These are phyloP conservation scores for Amylostereum chailletii DNA, from an alignment of 1,284 basidiomycete species.

Conservation along the genomic window DNA sequence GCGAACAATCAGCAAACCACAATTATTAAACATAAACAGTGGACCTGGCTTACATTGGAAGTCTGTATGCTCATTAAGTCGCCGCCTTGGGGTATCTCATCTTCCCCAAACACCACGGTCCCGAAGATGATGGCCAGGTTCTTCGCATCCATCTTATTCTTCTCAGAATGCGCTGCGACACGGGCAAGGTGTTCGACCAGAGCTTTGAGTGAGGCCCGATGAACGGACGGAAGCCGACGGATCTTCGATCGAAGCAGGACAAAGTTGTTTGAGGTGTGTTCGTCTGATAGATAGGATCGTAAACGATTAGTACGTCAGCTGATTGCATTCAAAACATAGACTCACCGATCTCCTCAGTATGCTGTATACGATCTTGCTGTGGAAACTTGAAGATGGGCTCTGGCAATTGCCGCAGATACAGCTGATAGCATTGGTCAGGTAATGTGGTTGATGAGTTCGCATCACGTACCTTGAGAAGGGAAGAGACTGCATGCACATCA, in stretches of 20 bases:
- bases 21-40: conserved; percentile 3
- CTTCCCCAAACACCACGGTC: conserved; percentile 82
- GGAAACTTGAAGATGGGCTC: conserved; percentile 88
- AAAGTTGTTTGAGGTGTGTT: conserved; percentile 68
- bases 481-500: conserved; percentile 86
- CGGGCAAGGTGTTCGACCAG: conserved; percentile 85
- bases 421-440: conserved; percentile 26
- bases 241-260: conserved; percentile 73
- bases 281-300: conserved; percentile 32
- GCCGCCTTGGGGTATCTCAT: conserved; percentile 69
- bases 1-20: neutral
- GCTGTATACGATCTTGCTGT: conserved; percentile 76
- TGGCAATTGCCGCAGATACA: conserved; percentile 87
- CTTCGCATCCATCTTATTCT: conserved; percentile 94
- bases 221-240: conserved; percentile 75
- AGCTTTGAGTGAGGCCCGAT: conserved; percentile 83
- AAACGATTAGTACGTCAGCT: conserved; percentile 1
- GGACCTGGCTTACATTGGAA: conserved; percentile 48
- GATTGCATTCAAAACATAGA: neutral
- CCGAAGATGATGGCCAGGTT: conserved; percentile 85
- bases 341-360: conserved; percentile 69
- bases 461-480: conserved; percentile 74
- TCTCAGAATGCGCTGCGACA: conserved; percentile 59
- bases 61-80: conserved; percentile 67
- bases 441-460: neutral